Evolutionary conservation across 192 early-diverging fungal genomes (phyloP).

Genomic region (Backusella australiensis): DNA sequence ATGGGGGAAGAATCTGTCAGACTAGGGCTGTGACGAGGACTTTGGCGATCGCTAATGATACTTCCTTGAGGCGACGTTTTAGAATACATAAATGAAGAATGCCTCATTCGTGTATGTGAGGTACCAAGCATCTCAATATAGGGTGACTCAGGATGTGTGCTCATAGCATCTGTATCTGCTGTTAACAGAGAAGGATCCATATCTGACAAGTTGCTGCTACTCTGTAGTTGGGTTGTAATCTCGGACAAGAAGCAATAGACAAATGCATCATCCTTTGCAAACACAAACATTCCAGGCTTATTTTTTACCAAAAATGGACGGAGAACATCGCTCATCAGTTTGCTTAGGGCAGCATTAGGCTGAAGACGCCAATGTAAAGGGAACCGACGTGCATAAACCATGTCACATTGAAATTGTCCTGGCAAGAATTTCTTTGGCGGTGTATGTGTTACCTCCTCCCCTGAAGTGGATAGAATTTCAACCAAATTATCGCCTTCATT

Average conservation of each 20-base stretch:
- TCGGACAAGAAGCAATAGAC: slow-evolving; percentile 58
- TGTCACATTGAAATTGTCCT: slow-evolving; percentile 70
- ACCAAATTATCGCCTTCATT: slow-evolving; percentile 29
- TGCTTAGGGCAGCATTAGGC: slow-evolving; percentile 61
- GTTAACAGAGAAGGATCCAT: neutral
- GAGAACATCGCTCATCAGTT: slow-evolving; percentile 51
- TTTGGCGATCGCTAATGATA: slow-evolving; percentile 8
- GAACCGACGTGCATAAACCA: slow-evolving; percentile 61
- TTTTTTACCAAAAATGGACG: slow-evolving; percentile 66
- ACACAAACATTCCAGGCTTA: slow-evolving; percentile 71
- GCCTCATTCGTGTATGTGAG: slow-evolving; percentile 1
- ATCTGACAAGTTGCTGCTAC: neutral
- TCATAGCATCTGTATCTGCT: neutral
- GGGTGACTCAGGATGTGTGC: slow-evolving; percentile 23
- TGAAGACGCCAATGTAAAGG: slow-evolving; percentile 75
- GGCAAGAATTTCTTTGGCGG: slow-evolving; percentile 45
- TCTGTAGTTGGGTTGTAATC: neutral
- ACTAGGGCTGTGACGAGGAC: slow-evolving; percentile 7
- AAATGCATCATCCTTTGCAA: slow-evolving; percentile 49
- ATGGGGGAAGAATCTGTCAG: slow-evolving; percentile 10
- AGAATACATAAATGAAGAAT: neutral
- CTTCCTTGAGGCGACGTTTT: slow-evolving; percentile 26
- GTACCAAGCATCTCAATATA: slow-evolving; percentile 4
- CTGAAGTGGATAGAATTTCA: slow-evolving; percentile 31
- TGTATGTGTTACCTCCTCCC: slow-evolving; percentile 21